Conservation (phyloP, 208 protist species). For the Leishmania lainsoni region DNA sequence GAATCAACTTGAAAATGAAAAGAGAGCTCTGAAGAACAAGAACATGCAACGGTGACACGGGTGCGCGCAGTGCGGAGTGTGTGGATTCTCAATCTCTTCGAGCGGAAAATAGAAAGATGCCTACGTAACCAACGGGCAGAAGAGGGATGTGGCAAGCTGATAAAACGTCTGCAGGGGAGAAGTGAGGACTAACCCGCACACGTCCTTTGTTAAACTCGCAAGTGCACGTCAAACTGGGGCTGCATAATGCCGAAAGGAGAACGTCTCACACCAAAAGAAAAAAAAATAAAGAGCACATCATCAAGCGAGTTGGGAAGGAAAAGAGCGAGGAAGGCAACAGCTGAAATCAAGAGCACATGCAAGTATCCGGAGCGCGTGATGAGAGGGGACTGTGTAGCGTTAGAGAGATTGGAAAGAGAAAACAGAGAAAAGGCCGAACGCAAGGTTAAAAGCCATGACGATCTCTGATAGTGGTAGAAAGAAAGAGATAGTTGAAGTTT, state of each 20-base stretch:
- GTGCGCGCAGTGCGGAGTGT: not conserved
- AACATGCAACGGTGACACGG: not conserved
- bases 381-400: no score
- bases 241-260: not conserved
- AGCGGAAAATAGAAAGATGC: not conserved
- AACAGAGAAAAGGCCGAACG: no score
- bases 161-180: not conserved
- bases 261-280: not conserved
- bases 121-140: not conserved
- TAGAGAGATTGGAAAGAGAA: no score
- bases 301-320: not conserved
- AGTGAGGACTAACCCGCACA: not conserved
- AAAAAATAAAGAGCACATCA: not conserved
- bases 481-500: not conserved
- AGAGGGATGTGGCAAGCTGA: not conserved
- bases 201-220: not conserved
- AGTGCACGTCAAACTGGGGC: not conserved
- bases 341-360: no score
- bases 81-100: no score
- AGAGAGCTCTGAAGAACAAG: not conserved
- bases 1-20: not conserved
- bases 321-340: not conserved
- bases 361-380: no score
- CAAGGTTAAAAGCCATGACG: not conserved
- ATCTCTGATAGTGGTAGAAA: not conserved